A percentile compares a stretch with the other conserved stretches of the same genome.
These are phyloP conservation scores for Yamadazyma spencermartinsiae DNA, from an alignment of 1,139 yeast species.

Conservation along the genomic window DNA sequence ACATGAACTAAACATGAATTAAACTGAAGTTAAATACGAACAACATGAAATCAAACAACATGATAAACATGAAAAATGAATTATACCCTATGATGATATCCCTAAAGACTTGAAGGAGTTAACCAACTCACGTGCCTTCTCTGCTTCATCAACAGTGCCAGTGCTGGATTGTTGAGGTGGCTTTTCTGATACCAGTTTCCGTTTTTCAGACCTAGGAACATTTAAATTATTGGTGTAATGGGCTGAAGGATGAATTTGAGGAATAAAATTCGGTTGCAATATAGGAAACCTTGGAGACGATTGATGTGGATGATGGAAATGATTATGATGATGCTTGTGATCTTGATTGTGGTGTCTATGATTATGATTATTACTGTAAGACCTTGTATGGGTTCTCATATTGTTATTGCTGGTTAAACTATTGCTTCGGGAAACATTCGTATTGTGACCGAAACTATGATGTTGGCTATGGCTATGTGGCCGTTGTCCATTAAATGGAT, in stretches of 20 bases:
- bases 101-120: conserved; percentile 24
- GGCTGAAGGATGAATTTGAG: conserved; percentile 18
- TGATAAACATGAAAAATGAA: background rate
- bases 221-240: conserved; percentile 15
- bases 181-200: conserved; percentile 7
- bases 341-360: conserved; percentile 1
- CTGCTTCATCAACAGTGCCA: conserved; percentile 24
- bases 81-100: conserved; percentile 11
- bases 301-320: conserved; percentile 3
- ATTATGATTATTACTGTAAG: background rate
- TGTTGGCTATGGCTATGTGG: conserved; percentile 2
- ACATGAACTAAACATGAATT: no score
- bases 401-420: background rate
- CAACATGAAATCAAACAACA: no score
- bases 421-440: background rate
- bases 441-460: conserved; percentile 5
- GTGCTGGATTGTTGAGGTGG: background rate
- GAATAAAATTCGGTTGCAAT: conserved; percentile 17
- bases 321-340: conserved; percentile 1
- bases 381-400: background rate
- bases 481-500: conserved; percentile 4
- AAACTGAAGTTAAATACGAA: no score
- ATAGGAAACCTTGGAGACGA: conserved; percentile 17
- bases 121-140: conserved; percentile 32
- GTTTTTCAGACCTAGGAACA: conserved; percentile 11